Base-by-base conservation (phyloP, 495 filamentous ascomycete species). In the Rhypophila decipiens region DNA sequence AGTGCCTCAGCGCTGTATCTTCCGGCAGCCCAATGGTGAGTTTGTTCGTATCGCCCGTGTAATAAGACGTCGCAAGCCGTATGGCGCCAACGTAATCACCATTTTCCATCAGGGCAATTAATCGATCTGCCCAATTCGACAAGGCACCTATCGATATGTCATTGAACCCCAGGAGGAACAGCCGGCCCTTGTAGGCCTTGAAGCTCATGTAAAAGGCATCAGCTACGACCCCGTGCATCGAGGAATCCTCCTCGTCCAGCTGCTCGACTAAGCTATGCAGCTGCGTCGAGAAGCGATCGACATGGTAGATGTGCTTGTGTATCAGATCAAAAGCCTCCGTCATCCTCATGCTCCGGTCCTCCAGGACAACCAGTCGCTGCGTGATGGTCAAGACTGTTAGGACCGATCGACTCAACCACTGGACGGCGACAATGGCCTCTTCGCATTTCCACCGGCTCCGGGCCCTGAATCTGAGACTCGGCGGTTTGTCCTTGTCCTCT, bases 201-300 rank as follows among this genome's bases (percentile, higher is more conserved):
- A 97, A 90, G 61, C 94, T 96, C 84, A 96, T 95, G 59, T 93
- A 87, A 55, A 96, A 98, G 13, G 94, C 93, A 71, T 98, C 94
- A 12, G 91, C 91, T 37, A 98, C 88, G 17, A 96, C 89, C 2
- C 90, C 90, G 66, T 96, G 93, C 84, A 95, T 89, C 2, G 87
- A 85, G 2, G 78, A 77, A 50, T 95, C 88, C 35, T 90, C 83
- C 57, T 95, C 89, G 50, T 96, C 86, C 39, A 93, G 72, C 49
- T 88, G 82, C 59, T 96, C 90, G 13, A 97, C 88, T 31, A 98
- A 72, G 31, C 73, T 73, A 58, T 86, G 82, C 18, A 98, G 74
- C 56, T 96, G 91, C 5, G 76, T 91, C 24, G 71, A 74, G 63
- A 97, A 97, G 7, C 90, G 65, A 57, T 96, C 90, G 40, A 78